phyloP scores from a whole-genome alignment of 352 stramenopile genomes.

The Halophytophthora polymorphica region DNA sequence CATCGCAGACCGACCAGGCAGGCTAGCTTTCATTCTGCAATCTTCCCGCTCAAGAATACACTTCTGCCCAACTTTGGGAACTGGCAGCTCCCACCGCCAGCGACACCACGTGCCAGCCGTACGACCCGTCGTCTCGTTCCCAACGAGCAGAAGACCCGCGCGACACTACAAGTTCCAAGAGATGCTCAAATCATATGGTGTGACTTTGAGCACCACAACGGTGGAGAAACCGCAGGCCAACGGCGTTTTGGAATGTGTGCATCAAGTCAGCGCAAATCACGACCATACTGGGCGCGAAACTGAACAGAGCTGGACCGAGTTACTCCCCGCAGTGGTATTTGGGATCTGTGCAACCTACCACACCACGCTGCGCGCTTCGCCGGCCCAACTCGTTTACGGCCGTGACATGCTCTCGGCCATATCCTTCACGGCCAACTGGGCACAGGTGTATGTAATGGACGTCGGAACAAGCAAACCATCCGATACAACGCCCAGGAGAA shows the following conservation, averaged over 20 bases:
- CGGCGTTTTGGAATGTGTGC: background rate
- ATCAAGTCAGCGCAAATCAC: constrained; percentile 1
- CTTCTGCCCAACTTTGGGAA: no score
- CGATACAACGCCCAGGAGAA: background rate
- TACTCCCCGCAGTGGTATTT: background rate
- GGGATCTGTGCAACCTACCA: constrained; percentile 1
- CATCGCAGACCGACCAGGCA: no score
- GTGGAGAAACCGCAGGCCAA: constrained; percentile 3
- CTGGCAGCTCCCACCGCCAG: no score
- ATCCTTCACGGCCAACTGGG: background rate
- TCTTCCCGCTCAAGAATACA: no score
- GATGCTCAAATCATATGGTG: background rate
- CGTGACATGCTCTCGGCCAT: background rate
- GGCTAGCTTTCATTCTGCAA: no score
- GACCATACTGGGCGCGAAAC: background rate
- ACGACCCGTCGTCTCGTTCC: no score
- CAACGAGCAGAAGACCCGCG: no score
- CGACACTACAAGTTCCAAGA: constrained; percentile 4
- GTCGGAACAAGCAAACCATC: background rate
- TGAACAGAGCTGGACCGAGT: constrained; percentile 3
- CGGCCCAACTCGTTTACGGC: background rate
- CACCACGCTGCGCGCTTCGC: constrained; percentile 1
- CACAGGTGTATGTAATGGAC: background rate
- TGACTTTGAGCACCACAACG: background rate
- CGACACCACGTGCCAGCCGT: no score